Conservation (phyloP, 768 basidiomycete species). For the Tubosaeta sp. region DNA sequence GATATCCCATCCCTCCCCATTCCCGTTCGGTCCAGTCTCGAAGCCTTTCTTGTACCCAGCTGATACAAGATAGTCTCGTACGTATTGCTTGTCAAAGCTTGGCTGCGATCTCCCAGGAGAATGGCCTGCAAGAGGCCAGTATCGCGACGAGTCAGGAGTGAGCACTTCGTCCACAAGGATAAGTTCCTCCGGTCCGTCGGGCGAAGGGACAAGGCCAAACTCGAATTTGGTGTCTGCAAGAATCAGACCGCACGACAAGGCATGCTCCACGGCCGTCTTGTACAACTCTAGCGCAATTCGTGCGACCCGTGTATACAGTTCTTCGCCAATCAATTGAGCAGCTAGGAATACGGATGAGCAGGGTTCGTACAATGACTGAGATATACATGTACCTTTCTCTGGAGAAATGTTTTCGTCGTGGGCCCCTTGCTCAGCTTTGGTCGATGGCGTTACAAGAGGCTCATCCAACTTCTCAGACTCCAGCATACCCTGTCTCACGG, state of each 20-base stretch:
- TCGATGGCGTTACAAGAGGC: slow-evolving; percentile 93
- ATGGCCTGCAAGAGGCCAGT: slow-evolving; percentile 85
- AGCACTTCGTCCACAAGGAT: slow-evolving; percentile 96
- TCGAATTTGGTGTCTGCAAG: slow-evolving; percentile 99
- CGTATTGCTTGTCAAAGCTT: slow-evolving; percentile 96
- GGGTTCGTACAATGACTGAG: neutral
- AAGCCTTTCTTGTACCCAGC: slow-evolving; percentile 73
- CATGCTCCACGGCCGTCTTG: slow-evolving; percentile 69
- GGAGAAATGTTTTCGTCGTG: slow-evolving; percentile 97
- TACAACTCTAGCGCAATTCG: slow-evolving; percentile 60
- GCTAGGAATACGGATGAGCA: slow-evolving; percentile 38
- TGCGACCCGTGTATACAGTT: slow-evolving; percentile 61
- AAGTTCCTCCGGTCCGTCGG: slow-evolving; percentile 41
- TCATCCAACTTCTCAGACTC: slow-evolving; percentile 81
- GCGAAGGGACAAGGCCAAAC: slow-evolving; percentile 72
- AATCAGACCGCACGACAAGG: slow-evolving; percentile 74
- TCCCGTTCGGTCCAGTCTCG: slow-evolving; percentile 67
- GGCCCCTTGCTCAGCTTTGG: slow-evolving; percentile 89
- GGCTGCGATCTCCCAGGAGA: slow-evolving; percentile 70
- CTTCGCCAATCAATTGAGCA: slow-evolving; percentile 58
- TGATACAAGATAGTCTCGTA: slow-evolving; percentile 82
- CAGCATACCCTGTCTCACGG: slow-evolving; percentile 65
- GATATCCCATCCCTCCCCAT: slow-evolving; percentile 75
- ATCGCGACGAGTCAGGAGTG: slow-evolving; percentile 95
- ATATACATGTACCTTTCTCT: slow-evolving; percentile 50